These are phyloP conservation scores for Dendrocalamus sinicus DNA, from an alignment of 176 grass and related monocot species.

Conservation along the genomic window DNA sequence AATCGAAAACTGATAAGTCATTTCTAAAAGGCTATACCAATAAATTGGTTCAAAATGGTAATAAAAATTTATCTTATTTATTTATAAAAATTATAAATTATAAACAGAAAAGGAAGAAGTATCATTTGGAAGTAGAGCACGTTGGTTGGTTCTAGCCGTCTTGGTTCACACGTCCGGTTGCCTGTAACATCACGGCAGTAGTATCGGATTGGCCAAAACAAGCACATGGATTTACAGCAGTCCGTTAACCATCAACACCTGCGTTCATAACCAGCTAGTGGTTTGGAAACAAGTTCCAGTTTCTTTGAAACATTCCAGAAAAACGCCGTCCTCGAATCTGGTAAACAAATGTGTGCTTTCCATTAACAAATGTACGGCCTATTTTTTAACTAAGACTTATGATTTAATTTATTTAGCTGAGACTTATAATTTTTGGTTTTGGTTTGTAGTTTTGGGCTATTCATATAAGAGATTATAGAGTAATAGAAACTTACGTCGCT, in stretches of 20 bases:
- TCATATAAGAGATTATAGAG: too few relatives aligned
- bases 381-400: too few relatives aligned
- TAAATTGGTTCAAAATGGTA: too few relatives aligned
- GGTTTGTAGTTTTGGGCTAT: too few relatives aligned
- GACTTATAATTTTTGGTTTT: too few relatives aligned
- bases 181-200: neutral
- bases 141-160: neutral
- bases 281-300: neutral
- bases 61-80: too few relatives aligned
- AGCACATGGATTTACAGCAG: neutral
- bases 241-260: neutral
- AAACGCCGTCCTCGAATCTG: neutral
- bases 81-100: too few relatives aligned
- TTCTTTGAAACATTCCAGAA: slow-evolving; percentile 22
- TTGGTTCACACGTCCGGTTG: neutral
- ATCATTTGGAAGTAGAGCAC: neutral
- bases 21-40: too few relatives aligned
- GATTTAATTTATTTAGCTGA: too few relatives aligned
- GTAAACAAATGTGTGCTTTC: slow-evolving; percentile 1
- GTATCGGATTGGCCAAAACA: neutral
- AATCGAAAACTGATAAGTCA: too few relatives aligned
- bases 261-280: neutral
- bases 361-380: neutral
- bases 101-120: too few relatives aligned
- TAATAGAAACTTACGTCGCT: too few relatives aligned